Evolutionary conservation across 2,329 filamentous ascomycete species (phyloP), one percentile per base, ranked within the genome.

Genomic region (Fusarium floridanum): DNA sequence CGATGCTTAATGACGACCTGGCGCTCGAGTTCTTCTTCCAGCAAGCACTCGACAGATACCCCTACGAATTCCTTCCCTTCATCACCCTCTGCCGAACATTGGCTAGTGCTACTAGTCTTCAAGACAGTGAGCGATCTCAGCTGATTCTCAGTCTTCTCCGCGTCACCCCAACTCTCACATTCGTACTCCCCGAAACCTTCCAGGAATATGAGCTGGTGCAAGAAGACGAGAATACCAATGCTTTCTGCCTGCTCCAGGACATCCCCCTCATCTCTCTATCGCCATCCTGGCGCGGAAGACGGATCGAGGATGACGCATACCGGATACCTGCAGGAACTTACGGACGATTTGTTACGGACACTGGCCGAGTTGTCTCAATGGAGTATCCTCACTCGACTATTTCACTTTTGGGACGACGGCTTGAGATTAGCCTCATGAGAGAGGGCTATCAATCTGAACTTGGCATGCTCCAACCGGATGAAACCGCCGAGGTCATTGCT

Each of bases 221-320:
- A 63, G 95, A 98, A 82, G 94, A 98, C 73, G 94, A 97, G 68
- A 95, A 97, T 75, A 91, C 90, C 29, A 97, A 97, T 77, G 91
- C 90, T 20, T 93, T 98, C 70, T 88, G 90, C 70, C 88, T 98
- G 5, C 85, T 88, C 1, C 86, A 88, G 53, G 88, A 91, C 61
- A 84, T 95, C 9, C 86, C 91, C 2, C 86, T 95, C 4, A 93
- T 96, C 71, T 83, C 83, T 6, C 80, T 86, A 71, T 80, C 84
- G 61, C 80, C 87, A 67, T 83, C 82, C 17, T 85, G 87, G 78
- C 85, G 84, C 67, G 83, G 85, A 68, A 79, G 84, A 36, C 80
- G 83, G 9, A 80, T 84, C 17, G 84, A 85, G 45, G 85, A 88
- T 50, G 85, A 89, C 65, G 84, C 79, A 74, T 91, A 95, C 73